phyloP scores from a whole-genome alignment of 768 basidiomycete species.

The Mycena vulgaris region DNA sequence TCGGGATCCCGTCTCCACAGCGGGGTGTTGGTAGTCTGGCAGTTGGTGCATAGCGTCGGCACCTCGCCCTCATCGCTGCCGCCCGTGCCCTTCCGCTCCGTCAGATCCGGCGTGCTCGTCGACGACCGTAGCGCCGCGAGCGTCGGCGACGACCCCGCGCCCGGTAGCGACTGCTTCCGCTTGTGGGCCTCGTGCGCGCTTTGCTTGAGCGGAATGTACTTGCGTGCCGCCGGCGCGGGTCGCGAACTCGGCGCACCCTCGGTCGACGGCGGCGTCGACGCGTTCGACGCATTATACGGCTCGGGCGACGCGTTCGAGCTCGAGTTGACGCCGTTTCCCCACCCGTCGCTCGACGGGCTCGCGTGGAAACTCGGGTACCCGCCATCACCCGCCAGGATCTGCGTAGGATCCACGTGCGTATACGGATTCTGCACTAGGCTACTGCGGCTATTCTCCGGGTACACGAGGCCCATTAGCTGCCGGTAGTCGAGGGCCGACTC shows the following conservation, averaged over 20 bases:
- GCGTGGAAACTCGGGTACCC: conserved; percentile 71
- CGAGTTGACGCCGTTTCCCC: conserved; percentile 78
- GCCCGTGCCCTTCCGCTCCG: conserved; percentile 53
- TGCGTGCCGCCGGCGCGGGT: conserved; percentile 57
- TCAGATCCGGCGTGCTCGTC: conserved; percentile 79
- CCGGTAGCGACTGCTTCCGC: conserved; percentile 63
- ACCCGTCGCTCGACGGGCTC: conserved; percentile 88
- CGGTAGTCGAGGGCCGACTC: conserved; percentile 73
- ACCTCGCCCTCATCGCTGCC: conserved; percentile 77
- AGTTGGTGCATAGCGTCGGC: conserved; percentile 93
- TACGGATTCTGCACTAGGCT: conserved; percentile 62
- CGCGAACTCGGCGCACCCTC: conserved; percentile 60
- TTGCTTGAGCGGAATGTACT: conserved; percentile 78
- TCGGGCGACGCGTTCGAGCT: conserved; percentile 85
- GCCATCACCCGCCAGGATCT: conserved; percentile 70
- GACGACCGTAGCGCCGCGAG: conserved; percentile 64
- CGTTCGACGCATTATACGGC: conserved; percentile 76
- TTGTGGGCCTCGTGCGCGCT: conserved; percentile 67
- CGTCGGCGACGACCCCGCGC: conserved; percentile 40
- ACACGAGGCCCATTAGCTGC: conserved; percentile 78
- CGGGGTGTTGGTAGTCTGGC: conserved; percentile 95
- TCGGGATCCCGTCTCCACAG: conserved; percentile 95
- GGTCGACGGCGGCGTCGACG: conserved; percentile 80
- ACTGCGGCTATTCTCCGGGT: conserved; percentile 65
- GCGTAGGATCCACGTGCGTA: conserved; percentile 94